phyloP scores from a whole-genome alignment of 495 filamentous ascomycete species.

The Neurospora tetrasperma region DNA sequence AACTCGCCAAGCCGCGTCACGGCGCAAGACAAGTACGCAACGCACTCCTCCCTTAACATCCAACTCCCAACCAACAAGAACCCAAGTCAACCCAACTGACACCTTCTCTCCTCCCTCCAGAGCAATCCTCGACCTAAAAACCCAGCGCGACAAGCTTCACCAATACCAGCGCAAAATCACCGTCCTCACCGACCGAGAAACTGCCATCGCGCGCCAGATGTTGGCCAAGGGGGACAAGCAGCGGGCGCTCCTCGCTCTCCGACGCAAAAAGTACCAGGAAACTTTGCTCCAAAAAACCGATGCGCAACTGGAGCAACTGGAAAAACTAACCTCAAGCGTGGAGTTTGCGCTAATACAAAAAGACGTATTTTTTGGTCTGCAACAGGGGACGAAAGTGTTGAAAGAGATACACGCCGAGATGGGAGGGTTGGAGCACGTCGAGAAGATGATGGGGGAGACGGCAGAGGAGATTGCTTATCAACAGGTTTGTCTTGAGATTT shows the following conservation, averaged over 20 bases:
- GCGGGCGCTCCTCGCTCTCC: slow-evolving; percentile 77
- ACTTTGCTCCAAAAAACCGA: slow-evolving; percentile 83
- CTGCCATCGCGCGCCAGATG: slow-evolving; percentile 69
- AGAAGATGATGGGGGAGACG: slow-evolving; percentile 85
- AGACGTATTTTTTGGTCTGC: slow-evolving; percentile 82
- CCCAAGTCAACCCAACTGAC: neutral
- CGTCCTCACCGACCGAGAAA: slow-evolving; percentile 73
- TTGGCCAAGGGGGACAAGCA: slow-evolving; percentile 63
- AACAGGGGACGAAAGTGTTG: slow-evolving; percentile 83
- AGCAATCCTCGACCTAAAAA: slow-evolving; percentile 93
- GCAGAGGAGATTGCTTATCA: slow-evolving; percentile 85
- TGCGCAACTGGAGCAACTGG: slow-evolving; percentile 75
- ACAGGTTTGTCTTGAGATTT: slow-evolving; percentile 41
- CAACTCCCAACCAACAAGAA: neutral
- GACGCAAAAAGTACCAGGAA: slow-evolving; percentile 95
- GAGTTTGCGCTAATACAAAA: slow-evolving; percentile 95
- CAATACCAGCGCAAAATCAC: slow-evolving; percentile 87
- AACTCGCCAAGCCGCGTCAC: slow-evolving; percentile 35
- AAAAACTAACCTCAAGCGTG: slow-evolving; percentile 71
- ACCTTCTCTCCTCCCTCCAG: slow-evolving; percentile 11
- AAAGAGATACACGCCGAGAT: slow-evolving; percentile 90
- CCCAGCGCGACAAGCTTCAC: slow-evolving; percentile 85
- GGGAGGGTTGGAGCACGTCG: slow-evolving; percentile 86
- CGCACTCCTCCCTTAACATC: neutral
- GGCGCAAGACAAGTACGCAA: slow-evolving; percentile 34